Evolutionary conservation across 2,329 filamentous ascomycete species (phyloP), one percentile per base, ranked within the genome.

Genomic region (Phialophora macrospora): DNA sequence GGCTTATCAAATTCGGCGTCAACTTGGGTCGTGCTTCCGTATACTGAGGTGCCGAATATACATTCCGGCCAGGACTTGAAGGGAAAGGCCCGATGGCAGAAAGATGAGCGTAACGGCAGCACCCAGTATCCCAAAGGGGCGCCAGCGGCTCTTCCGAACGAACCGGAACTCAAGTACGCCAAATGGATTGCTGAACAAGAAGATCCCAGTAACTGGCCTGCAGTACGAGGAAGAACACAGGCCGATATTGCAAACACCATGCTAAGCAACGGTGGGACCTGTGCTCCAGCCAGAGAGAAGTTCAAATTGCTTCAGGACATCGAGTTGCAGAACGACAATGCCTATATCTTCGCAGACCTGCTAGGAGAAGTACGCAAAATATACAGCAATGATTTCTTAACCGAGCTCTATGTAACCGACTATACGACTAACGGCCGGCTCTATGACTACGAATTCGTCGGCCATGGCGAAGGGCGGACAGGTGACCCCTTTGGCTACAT

Each of bases 321-420:
- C 1, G 72, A 78, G 2, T 78, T 83, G 0, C 63, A 61, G 12
- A 30, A 6, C 26, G 28, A 58, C 22, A 57, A 30, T 24, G 24
- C 26, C 46, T 38, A 51, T n/a, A 80, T 72, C 0, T 96, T 89
- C 73, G 87, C 84, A 72, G 87, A 97, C 74, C 74, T 96, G 1
- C 80, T 91, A 20, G 92, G 85, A 1, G 85, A 93, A 73, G 86
- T 96, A 2, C 84, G 93, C 55, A 87, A 84, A 70, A 79, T 83
- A 0, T 85, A 78, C 26, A 34, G 17, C 14, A 75, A 72, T 28
- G 75, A 77, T 46, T 81, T 84, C 28, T 84, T 78, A 63, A 77
- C 85, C 12, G 85, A 87, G 4, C 69, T 97, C 0, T 93, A 93
- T 80, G 80, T 96, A 20, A 90, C 91, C 0, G 93, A 97, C 76